Conservation (phyloP, 2,329 filamentous ascomycete species). For the Keithomyces neogunnii region DNA sequence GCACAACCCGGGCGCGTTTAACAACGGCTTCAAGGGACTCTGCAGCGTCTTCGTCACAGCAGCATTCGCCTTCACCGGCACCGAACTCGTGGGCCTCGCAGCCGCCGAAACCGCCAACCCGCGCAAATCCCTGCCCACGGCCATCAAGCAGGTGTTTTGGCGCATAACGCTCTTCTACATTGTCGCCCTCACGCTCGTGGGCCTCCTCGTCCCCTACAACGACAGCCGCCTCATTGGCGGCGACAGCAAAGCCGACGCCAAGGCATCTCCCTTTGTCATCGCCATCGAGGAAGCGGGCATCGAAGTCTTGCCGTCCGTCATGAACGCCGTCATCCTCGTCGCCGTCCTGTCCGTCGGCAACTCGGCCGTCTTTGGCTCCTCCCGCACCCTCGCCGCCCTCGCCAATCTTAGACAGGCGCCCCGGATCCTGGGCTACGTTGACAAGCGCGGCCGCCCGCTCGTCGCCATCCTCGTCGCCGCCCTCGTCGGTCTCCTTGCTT, state of each 20-base stretch:
- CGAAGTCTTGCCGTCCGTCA: constrained; percentile 70
- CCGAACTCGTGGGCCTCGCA: constrained; percentile 67
- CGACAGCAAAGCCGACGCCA: constrained; percentile 52
- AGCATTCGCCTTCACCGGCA: constrained; percentile 68
- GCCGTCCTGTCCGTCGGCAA: constrained; percentile 88
- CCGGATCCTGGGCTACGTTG: constrained; percentile 68
- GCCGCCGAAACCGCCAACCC: constrained; percentile 74
- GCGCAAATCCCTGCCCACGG: constrained; percentile 72
- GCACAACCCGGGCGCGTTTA: constrained; percentile 72
- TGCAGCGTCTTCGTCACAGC: constrained; percentile 71
- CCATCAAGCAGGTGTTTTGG: constrained; percentile 93
- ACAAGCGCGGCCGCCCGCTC: constrained; percentile 72
- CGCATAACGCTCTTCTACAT: constrained; percentile 87
- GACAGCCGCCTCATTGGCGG: constrained; percentile 53
- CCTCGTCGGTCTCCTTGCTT: constrained; percentile 64
- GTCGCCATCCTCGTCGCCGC: constrained; percentile 63
- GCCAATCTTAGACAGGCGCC: constrained; percentile 84
- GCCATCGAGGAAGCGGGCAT: constrained; percentile 82
- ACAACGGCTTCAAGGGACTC: constrained; percentile 77
- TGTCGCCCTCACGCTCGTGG: constrained; percentile 70
- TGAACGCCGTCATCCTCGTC: constrained; percentile 92
- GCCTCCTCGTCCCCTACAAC: constrained; percentile 70
- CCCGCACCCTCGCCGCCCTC: constrained; percentile 79
- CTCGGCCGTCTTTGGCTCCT: constrained; percentile 84
- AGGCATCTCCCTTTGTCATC: constrained; percentile 87